phyloP scores from a whole-genome alignment of 2,329 filamentous ascomycete genomes.

The Alternaria conjuncta region DNA sequence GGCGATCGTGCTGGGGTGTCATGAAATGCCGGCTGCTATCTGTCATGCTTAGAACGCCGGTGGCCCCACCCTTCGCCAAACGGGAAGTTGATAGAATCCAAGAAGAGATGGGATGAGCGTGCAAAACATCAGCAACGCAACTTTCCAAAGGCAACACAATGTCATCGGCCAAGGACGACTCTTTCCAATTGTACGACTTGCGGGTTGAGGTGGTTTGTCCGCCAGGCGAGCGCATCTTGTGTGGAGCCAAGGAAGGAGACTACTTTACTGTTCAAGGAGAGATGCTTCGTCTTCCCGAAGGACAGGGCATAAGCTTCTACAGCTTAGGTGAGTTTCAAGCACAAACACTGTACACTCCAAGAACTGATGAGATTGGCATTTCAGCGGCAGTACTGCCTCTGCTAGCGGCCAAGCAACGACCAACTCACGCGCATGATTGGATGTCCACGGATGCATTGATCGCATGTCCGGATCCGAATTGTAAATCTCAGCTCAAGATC shows the following conservation, averaged over 20 bases:
- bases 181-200: slow-evolving; percentile 14
- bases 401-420: slow-evolving; percentile 13
- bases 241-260: slow-evolving; percentile 13
- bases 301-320: slow-evolving; percentile 15
- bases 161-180: slow-evolving; percentile 4
- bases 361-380: background rate
- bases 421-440: slow-evolving; percentile 17
- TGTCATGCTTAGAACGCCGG: background rate
- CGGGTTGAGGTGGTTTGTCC: slow-evolving; percentile 15
- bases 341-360: background rate
- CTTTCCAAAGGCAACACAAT: background rate
- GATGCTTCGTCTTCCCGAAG: slow-evolving; percentile 14
- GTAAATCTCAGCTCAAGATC: slow-evolving; percentile 17
- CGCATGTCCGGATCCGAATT: slow-evolving; percentile 17
- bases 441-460: slow-evolving; percentile 18
- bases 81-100: background rate
- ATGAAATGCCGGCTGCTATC: background rate
- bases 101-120: background rate
- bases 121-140: background rate
- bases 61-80: background rate
- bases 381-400: slow-evolving; percentile 11
- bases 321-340: slow-evolving; percentile 5
- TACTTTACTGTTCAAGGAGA: slow-evolving; percentile 14
- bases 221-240: slow-evolving; percentile 12
- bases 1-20: background rate